Conservation (phyloP, 768 basidiomycete species). For the Pleurotus salmoneostramineus region DNA sequence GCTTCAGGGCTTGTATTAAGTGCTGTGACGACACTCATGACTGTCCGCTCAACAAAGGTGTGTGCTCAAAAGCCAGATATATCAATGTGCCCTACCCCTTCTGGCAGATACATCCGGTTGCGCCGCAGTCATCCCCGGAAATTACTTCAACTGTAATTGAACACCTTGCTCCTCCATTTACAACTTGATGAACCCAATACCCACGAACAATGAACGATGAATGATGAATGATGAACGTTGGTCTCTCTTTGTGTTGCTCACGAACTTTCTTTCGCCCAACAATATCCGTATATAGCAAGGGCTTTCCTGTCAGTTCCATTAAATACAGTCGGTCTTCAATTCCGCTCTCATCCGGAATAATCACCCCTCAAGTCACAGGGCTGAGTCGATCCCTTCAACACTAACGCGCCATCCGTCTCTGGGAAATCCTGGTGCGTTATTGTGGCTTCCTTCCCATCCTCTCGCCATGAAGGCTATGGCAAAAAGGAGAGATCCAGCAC, state of each 20-base stretch:
- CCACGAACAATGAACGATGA: no score
- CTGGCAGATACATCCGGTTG: constrained; percentile 21
- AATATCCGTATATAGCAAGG: no score
- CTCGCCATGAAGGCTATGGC: constrained; percentile 55
- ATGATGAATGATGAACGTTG: no score
- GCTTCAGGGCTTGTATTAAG: constrained; percentile 27
- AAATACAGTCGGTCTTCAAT: no score
- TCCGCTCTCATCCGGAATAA: no score
- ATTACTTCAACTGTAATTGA: neutral
- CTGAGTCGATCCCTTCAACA: constrained; percentile 29
- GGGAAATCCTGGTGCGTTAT: constrained; percentile 36
- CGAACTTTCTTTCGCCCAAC: no score
- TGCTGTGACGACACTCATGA: constrained; percentile 30
- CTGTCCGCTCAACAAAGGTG: constrained; percentile 27
- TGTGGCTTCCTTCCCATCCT: constrained; percentile 51
- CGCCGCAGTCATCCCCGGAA: constrained; percentile 21
- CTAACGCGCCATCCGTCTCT: constrained; percentile 31
- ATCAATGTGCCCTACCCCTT: neutral
- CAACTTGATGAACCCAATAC: neutral
- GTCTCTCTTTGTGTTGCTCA: no score
- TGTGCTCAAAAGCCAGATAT: neutral
- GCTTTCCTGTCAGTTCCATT: no score
- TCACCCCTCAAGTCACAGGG: constrained; percentile 19
- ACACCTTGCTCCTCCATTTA: neutral
- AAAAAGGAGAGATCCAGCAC: constrained; percentile 46